Evolutionary conservation across 257 asterid species (phyloP).

Genomic region (Solanum phureja): DNA sequence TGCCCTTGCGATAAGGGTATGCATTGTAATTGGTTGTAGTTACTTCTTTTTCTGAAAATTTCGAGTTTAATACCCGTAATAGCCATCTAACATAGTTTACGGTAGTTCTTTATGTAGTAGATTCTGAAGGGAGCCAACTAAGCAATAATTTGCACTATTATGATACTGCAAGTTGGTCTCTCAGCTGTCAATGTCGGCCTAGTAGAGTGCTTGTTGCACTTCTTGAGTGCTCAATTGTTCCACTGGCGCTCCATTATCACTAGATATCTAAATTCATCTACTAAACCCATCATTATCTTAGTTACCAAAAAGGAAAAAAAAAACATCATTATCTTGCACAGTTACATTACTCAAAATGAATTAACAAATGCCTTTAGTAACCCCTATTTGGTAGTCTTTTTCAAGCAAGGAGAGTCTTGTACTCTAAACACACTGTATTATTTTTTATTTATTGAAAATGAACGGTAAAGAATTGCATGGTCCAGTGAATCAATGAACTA

Average conservation of each 20-base stretch:
- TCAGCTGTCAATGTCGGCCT: not conserved
- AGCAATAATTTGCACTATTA: not conserved
- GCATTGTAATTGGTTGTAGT: not conserved
- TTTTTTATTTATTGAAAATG: not conserved
- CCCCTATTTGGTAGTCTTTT: constrained; percentile 14
- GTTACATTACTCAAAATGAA: not conserved
- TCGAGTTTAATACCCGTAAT: not conserved
- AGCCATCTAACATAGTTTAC: not conserved
- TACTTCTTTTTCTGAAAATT: not conserved
- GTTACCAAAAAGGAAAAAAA: not conserved
- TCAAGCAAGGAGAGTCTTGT: constrained; percentile 8
- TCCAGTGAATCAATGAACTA: constrained; percentile 2
- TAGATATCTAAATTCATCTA: not conserved
- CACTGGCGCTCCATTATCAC: not conserved
- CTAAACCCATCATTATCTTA: constrained; percentile 1
- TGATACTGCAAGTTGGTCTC: not conserved
- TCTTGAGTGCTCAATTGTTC: not conserved
- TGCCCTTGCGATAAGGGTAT: not conserved
- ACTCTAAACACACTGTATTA: not conserved
- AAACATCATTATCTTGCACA: not conserved
- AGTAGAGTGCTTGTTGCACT: not conserved
- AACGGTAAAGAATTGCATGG: not conserved
- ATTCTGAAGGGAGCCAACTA: not conserved
- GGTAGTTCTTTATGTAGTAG: not conserved
- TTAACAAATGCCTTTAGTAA: not conserved